Evolutionary conservation across 2,329 filamentous ascomycete genomes (phyloP).

Genomic region (Cytospora piceae): DNA sequence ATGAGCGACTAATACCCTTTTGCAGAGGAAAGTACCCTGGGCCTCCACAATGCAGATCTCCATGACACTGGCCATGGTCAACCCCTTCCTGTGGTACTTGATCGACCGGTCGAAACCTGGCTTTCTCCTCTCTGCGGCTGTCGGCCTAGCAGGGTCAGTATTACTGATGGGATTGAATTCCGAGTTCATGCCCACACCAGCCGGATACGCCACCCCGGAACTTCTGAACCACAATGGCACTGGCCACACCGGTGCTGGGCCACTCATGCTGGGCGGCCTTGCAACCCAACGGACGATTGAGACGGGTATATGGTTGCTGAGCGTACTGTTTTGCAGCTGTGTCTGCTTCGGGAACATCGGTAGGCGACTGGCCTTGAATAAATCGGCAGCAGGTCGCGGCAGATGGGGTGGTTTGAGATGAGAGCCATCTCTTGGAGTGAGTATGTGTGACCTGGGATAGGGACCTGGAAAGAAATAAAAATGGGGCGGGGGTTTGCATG

Average conservation of each 20-base stretch:
- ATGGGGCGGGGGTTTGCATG: neutral
- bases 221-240: constrained; percentile 36
- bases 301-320: constrained; percentile 85
- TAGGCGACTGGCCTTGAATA: constrained; percentile 68
- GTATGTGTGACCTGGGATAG: neutral
- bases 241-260: constrained; percentile 29
- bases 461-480: neutral
- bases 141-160: constrained; percentile 75
- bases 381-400: constrained; percentile 46
- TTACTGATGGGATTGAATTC: constrained; percentile 77
- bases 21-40: constrained; percentile 86
- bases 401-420: constrained; percentile 51
- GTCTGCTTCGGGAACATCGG: constrained; percentile 97
- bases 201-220: constrained; percentile 45
- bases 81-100: constrained; percentile 94
- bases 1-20: neutral
- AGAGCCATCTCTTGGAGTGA: neutral
- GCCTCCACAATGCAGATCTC: constrained; percentile 93
- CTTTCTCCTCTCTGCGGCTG: constrained; percentile 74
- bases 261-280: constrained; percentile 55
- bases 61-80: constrained; percentile 83
- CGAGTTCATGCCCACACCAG: constrained; percentile 73
- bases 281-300: constrained; percentile 68
- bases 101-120: constrained; percentile 89
- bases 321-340: constrained; percentile 91